Conservation (phyloP, 805 yeast species). For the Metschnikowia cubensis region DNA sequence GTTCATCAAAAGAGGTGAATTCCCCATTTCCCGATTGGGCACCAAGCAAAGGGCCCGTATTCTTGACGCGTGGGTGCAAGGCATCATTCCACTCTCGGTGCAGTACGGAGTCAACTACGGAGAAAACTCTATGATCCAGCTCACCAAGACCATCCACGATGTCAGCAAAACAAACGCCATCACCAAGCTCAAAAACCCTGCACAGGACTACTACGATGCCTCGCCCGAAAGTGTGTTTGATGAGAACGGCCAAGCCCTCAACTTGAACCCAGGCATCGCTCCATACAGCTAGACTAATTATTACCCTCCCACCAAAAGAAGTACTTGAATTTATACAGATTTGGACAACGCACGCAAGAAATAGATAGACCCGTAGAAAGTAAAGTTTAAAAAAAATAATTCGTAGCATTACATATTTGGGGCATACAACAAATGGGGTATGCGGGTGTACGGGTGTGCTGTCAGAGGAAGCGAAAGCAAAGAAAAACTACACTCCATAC, state of each 20-base stretch:
- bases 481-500: background rate
- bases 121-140: constrained; percentile 56
- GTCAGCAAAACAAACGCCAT: constrained; percentile 38
- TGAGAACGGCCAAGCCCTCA: constrained; percentile 27
- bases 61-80: constrained; percentile 50
- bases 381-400: no score
- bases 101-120: constrained; percentile 59
- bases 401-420: no score
- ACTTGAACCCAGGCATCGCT: constrained; percentile 23
- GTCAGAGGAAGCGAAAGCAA: constrained; percentile 3
- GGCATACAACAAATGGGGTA: background rate
- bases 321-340: no score
- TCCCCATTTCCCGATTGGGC: constrained; percentile 69
- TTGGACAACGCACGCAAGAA: no score
- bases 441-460: constrained; percentile 2
- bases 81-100: constrained; percentile 39
- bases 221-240: constrained; percentile 29
- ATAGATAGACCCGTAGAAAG: no score
- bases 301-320: background rate
- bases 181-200: constrained; percentile 41
- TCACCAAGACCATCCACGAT: constrained; percentile 51
- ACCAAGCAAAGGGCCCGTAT: constrained; percentile 73
- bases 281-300: background rate
- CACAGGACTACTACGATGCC: constrained; percentile 37
- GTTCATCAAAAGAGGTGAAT: constrained; percentile 60